Conservation (phyloP, 179 eudicot genomes). For the Pouteria campechiana region DNA sequence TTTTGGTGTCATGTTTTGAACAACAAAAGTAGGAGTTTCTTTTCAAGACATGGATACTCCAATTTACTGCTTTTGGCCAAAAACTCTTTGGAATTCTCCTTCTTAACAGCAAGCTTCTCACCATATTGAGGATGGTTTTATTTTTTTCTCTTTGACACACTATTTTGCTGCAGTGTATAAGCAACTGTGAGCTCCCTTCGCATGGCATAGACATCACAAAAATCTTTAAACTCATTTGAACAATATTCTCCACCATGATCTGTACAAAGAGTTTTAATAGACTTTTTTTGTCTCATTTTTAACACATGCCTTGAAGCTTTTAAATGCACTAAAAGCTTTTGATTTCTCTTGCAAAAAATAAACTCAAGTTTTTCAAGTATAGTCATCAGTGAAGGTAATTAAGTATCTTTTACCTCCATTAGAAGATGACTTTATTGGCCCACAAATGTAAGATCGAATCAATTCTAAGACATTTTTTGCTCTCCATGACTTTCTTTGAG, state of each 20-base stretch:
- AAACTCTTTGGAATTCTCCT: background rate
- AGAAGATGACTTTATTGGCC: conserved; percentile 1
- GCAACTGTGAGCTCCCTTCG: background rate
- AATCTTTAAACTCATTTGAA: conserved; percentile 3
- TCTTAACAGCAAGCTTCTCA: background rate
- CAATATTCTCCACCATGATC: conserved; percentile 5
- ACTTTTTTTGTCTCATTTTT: background rate
- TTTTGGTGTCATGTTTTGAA: conserved; percentile 3
- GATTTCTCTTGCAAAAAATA: conserved; percentile 2
- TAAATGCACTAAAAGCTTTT: background rate
- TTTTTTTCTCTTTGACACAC: background rate
- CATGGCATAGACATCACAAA: conserved; percentile 3
- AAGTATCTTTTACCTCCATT: conserved; percentile 1
- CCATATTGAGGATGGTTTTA: background rate
- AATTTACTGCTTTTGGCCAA: conserved; percentile 1
- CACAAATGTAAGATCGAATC: conserved; percentile 4
- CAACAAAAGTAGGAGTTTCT: conserved; percentile 2
- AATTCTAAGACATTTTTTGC: background rate
- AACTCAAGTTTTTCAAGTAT: background rate
- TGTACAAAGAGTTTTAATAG: background rate
- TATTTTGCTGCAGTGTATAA: conserved; percentile 3
- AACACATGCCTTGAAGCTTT: conserved; percentile 2
- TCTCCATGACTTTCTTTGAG: conserved; percentile 1
- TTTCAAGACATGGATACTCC: conserved; percentile 1
- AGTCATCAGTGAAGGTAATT: conserved; percentile 5